Base-by-base conservation (phyloP, 345 rosid genomes). In the Gossypium bickii region DNA sequence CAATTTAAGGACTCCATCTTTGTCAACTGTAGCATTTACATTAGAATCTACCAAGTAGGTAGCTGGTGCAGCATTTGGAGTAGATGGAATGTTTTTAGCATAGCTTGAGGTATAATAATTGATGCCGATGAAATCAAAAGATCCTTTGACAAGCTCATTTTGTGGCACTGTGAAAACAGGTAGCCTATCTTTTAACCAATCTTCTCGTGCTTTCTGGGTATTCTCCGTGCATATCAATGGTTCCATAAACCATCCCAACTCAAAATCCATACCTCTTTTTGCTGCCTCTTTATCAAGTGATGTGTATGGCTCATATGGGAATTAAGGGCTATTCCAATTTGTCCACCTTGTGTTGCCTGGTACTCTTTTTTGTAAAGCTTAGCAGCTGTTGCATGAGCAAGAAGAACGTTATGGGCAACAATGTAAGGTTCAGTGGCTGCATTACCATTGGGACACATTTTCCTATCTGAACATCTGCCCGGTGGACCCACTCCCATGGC, bases 71-170 rank as follows among this genome's bases (percentile, higher is more conserved):
- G 56, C 80, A 1, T 55, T 12, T 12, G 41, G 41, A 34, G 58
- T 29, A 9, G 73, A 27, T 3, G 85, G 73, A 48, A 73, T 10
- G 80, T 70, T 62, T 47, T 67, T 73, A 69, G 79, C 86, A 81
- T 77, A 87, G 27, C 41, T 51, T 41, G 85, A n/a, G 16, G 82
- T 66, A 27, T 87, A 87, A 49, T 83, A 85, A 55, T 87, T 87
- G 56, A 87, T 67, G 18, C 88, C 88, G n/a, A 87, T 73, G 73
- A 85, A 87, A 69, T 87, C 86, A 47, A 80, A 73, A 49, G 86
- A 81, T 18, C 84, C 82, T 74, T 64, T 81, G 12, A 85, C 47
- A 16, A 85, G 12, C 47, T 66, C 25, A 67, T 72, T 81, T 73
- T 87, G 86, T 71, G 74, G 45, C 27, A 65, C 22, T 3, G 78